These are phyloP conservation scores for Pyrenochaeta sp. DNA, from an alignment of 2,329 filamentous ascomycete genomes.

Conservation along the genomic window DNA sequence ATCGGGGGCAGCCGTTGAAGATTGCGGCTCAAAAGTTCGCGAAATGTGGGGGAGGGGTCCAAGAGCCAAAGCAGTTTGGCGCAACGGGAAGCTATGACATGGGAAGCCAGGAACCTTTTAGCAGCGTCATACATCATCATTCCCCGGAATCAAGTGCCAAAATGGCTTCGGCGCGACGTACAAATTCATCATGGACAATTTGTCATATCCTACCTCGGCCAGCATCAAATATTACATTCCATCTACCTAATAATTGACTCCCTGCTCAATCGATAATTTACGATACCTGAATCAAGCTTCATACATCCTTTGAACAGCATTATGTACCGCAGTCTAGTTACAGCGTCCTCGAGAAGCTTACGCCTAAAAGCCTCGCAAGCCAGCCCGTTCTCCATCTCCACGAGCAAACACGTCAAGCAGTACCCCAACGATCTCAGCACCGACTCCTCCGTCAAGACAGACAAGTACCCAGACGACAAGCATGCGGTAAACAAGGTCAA, in stretches of 20 bases:
- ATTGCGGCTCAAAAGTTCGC: constrained; percentile 23
- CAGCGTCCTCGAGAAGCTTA: constrained; percentile 13
- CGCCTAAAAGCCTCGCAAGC: not conserved
- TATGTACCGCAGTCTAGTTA: constrained; percentile 22
- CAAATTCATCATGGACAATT: constrained; percentile 25
- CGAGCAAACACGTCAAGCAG: constrained; percentile 12
- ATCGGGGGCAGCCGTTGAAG: not conserved
- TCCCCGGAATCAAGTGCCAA: not conserved
- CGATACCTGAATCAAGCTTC: not conserved
- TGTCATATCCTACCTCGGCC: not conserved
- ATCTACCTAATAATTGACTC: not conserved
- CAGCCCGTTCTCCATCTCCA: constrained; percentile 27
- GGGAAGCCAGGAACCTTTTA: constrained; percentile 6
- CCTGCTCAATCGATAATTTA: not conserved
- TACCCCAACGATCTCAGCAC: constrained; percentile 30
- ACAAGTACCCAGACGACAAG: constrained; percentile 33
- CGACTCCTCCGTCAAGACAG: constrained; percentile 24
- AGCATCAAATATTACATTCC: not conserved
- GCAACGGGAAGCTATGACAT: constrained; percentile 18
- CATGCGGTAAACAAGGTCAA: constrained; percentile 37
- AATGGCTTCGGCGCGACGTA: constrained; percentile 1
- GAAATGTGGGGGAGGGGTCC: constrained; percentile 23
- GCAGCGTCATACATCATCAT: constrained; percentile 38
- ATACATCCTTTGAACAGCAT: not conserved
- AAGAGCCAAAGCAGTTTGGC: not conserved